Base-by-base conservation (phyloP, 208 protist genomes). In the Trypanosoma mega region DNA sequence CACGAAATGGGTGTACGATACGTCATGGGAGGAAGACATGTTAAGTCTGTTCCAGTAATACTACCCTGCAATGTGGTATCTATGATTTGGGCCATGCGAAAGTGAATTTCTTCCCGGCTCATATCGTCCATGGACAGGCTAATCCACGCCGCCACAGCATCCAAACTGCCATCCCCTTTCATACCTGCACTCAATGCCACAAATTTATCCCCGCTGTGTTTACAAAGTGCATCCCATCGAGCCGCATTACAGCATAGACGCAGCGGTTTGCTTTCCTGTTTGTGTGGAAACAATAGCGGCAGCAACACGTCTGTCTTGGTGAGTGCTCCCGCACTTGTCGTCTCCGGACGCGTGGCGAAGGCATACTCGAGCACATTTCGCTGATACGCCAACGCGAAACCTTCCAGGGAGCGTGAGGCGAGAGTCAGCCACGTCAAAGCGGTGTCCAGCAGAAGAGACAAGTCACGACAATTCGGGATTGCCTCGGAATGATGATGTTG, bases 371-470 rank as follows among this genome's bases (percentile, higher is more conserved):
- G 0, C 16, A 65, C 59, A 50, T 65, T 20, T 46, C n/a, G 54
- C 6, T 37, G 48, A 46, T 65, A 65, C 36, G 59, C 59, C 37
- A 37, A 30, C 6, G 59, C 59, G 54, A 57, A 65, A 12, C 56
- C 37, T 16, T 27, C 6, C 29, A 65, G n/a, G 9, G 59, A 48
- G 26, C 20, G 23, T 1, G 9, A 18, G 18, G 47, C 36, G 21
- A 65, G 44, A 20, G 26, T 20, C 33, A 65, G 37, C 59, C 59
- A 65, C 16, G 49, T 49, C 26, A 65, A 1, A 18, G 48, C 59
- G 7, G 49, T 65, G 20, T 65, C 49, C 5, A 65, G 26, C 16
- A 65, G 24, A 20, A 65, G 24, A n/a, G 36, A 56, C 24, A 65
- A 65, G 39, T 65, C 48, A 36, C 34, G 34, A 12, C 34, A 39